phyloP scores from a whole-genome alignment of 1,284 basidiomycete genomes.

The Ganoderma resinaceum region DNA sequence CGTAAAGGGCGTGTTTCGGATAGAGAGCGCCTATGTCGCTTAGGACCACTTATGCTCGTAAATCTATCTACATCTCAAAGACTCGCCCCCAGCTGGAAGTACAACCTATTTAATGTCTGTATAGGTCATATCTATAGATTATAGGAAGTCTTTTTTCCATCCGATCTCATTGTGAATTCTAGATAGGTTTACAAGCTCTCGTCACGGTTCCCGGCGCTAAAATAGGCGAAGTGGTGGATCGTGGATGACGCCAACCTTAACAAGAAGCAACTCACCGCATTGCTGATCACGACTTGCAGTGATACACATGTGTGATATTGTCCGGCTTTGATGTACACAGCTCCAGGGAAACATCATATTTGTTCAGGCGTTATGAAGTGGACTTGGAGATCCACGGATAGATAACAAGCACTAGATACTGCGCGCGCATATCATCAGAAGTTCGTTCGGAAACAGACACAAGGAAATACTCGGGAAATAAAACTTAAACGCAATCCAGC shows the following conservation, averaged over 20 bases:
- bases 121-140: background rate
- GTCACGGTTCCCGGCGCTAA: background rate
- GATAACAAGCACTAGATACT: background rate
- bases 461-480: background rate
- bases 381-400: background rate
- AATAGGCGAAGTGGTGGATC: background rate
- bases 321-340: background rate
- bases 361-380: background rate
- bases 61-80: background rate
- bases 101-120: background rate
- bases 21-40: background rate
- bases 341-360: background rate
- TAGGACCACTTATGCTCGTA: background rate
- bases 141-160: background rate
- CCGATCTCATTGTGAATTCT: background rate
- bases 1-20: background rate
- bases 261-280: background rate
- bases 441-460: background rate
- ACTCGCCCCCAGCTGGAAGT: background rate
- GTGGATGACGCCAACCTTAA: background rate
- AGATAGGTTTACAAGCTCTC: background rate
- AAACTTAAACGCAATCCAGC: background rate
- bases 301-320: background rate
- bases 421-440: background rate
- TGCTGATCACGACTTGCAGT: constrained; percentile 11